Conservation (phyloP, 2,329 filamentous ascomycete genomes). For the Anisogramma anomala region DNA sequence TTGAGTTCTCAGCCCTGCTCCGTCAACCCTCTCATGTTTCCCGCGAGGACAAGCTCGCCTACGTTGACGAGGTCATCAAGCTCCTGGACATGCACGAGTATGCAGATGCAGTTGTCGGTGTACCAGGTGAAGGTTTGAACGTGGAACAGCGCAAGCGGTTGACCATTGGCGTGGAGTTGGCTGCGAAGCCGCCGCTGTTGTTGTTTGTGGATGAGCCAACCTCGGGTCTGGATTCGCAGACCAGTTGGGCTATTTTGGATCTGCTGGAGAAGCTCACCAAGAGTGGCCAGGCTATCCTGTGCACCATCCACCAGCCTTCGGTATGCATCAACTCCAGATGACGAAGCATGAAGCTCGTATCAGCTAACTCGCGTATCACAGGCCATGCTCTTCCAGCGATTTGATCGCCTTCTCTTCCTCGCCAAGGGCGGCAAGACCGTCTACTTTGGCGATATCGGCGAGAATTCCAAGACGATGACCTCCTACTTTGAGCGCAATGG, state of each 20-base stretch:
- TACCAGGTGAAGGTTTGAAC: slow-evolving; percentile 50
- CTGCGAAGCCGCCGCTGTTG: slow-evolving; percentile 76
- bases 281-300: slow-evolving; percentile 80
- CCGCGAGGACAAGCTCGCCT: slow-evolving; percentile 49
- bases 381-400: slow-evolving; percentile 81
- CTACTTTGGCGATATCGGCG: slow-evolving; percentile 67
- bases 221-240: slow-evolving; percentile 80
- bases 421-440: slow-evolving; percentile 61
- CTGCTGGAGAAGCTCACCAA: slow-evolving; percentile 78
- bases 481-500: slow-evolving; percentile 68
- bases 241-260: slow-evolving; percentile 78
- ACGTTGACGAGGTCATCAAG: slow-evolving; percentile 57
- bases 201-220: slow-evolving; percentile 89
- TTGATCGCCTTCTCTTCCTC: slow-evolving; percentile 66
- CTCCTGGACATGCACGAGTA: slow-evolving; percentile 56
- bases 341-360: neutral
- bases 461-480: slow-evolving; percentile 55
- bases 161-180: slow-evolving; percentile 75
- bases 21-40: slow-evolving; percentile 49
- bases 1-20: slow-evolving; percentile 52
- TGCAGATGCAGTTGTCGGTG: slow-evolving; percentile 56
- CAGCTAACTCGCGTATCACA: neutral
- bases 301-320: slow-evolving; percentile 86
- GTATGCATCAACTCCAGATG: neutral
- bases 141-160: slow-evolving; percentile 19